Conservation (phyloP, 768 basidiomycete species). For the Termitomyces sp. region DNA sequence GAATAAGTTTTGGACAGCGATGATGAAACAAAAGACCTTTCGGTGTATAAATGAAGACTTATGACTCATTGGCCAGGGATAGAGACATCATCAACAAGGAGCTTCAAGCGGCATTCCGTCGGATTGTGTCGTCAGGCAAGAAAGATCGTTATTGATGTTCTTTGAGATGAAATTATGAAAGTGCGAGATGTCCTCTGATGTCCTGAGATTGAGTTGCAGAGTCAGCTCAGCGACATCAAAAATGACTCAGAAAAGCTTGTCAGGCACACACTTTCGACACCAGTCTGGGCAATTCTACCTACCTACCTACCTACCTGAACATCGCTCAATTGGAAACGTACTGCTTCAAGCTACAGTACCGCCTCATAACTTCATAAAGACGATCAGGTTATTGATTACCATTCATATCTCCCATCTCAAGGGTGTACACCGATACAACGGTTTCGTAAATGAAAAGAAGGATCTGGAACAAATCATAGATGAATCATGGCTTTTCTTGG, state of each 20-base stretch:
- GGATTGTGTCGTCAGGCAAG: background rate
- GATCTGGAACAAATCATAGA: background rate
- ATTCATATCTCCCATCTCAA: background rate
- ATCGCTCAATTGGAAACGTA: background rate
- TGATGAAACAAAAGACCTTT: background rate
- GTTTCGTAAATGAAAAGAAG: background rate
- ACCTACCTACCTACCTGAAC: background rate
- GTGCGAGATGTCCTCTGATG: too few species aligned
- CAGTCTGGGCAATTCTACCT: too few species aligned
- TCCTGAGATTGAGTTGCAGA: background rate
- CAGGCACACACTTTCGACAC: slow-evolving; percentile 1
- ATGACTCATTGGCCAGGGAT: slow-evolving; percentile 1
- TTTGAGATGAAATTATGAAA: background rate
- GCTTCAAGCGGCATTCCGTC: background rate
- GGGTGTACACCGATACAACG: background rate
- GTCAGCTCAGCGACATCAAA: background rate
- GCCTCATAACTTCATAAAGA: background rate
- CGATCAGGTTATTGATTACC: background rate
- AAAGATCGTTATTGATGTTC: too few species aligned
- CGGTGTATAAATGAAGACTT: background rate
- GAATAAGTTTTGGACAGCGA: background rate
- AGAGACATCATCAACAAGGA: background rate
- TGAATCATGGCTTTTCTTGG: background rate
- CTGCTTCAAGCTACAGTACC: background rate
- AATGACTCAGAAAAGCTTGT: slow-evolving; percentile 10